A percentile compares a stretch with the other conserved stretches of the same genome.
phyloP scores from a whole-genome alignment of 805 yeast species.

The Candida coquimbonensis region DNA sequence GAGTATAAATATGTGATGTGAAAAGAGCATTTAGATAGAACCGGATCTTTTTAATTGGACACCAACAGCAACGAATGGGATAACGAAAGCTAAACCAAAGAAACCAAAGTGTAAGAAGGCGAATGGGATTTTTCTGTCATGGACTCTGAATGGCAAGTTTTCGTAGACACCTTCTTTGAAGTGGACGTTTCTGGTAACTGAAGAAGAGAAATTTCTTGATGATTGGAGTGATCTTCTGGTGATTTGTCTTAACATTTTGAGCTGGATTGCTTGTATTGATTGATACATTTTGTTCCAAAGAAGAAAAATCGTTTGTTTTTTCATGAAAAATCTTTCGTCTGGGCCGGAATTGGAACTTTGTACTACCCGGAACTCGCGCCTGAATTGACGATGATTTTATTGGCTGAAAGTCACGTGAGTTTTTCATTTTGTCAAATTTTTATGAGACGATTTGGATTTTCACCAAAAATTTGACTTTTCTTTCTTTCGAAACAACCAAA shows the following conservation, averaged over 20 bases:
- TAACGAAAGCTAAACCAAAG: slow-evolving; percentile 60
- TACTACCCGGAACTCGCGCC: no score
- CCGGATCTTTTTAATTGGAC: slow-evolving; percentile 90
- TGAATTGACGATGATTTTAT: background rate
- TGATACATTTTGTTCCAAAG: background rate
- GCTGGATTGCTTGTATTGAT: slow-evolving; percentile 1
- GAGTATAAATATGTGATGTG: slow-evolving; percentile 1
- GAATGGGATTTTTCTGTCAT: slow-evolving; percentile 87
- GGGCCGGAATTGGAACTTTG: background rate
- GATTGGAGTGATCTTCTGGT: slow-evolving; percentile 24
- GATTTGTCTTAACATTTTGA: background rate
- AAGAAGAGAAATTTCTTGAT: slow-evolving; percentile 46
- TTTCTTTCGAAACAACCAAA: background rate
- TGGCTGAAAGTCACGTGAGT: slow-evolving; percentile 8
- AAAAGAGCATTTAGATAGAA: slow-evolving; percentile 26
- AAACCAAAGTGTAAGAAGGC: slow-evolving; percentile 76
- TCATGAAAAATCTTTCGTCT: background rate
- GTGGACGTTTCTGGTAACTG: slow-evolving; percentile 43
- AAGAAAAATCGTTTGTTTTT: background rate
- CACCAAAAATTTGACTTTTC: background rate
- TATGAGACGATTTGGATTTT: background rate
- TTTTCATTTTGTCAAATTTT: no score
- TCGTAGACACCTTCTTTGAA: slow-evolving; percentile 80
- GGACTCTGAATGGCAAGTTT: slow-evolving; percentile 91
- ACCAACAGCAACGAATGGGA: slow-evolving; percentile 73